Evolutionary conservation across 2,329 filamentous ascomycete species (phyloP).

Genomic region (Coccinonectria pachysandricola): DNA sequence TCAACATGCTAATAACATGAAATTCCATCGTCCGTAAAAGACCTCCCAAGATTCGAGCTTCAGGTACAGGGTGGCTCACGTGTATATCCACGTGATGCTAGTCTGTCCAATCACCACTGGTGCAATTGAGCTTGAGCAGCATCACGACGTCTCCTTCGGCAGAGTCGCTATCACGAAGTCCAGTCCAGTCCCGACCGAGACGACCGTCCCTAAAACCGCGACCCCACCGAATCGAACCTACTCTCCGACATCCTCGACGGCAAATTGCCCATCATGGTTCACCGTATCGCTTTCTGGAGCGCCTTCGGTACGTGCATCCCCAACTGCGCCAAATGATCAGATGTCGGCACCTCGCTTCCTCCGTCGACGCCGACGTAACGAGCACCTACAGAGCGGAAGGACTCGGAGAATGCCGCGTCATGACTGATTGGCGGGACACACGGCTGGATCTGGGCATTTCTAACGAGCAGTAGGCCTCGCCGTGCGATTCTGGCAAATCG

Average conservation of each 20-base stretch:
- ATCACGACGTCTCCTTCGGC: slow-evolving; percentile 19
- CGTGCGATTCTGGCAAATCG: slow-evolving; percentile 90
- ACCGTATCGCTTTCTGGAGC: slow-evolving; percentile 69
- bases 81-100: no score
- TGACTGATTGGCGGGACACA: no score
- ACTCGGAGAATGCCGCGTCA: no score
- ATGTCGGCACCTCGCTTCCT: neutral
- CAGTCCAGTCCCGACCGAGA: slow-evolving; percentile 11
- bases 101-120: slow-evolving; percentile 18
- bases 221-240: slow-evolving; percentile 10
- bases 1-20: no score
- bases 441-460: no score
- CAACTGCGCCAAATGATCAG: slow-evolving; percentile 7
- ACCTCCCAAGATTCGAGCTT: no score
- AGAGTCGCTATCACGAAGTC: slow-evolving; percentile 15
- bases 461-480: slow-evolving; percentile 62
- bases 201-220: no score
- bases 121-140: slow-evolving; percentile 19
- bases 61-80: no score
- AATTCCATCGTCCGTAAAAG: no score
- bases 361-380: no score
- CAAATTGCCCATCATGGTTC: slow-evolving; percentile 40
- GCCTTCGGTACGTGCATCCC: slow-evolving; percentile 62
- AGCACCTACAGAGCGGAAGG: no score
- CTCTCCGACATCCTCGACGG: slow-evolving; percentile 9